Evolutionary conservation across 2,329 filamentous ascomycete species (phyloP).

Genomic region (Clonostachys chloroleuca): DNA sequence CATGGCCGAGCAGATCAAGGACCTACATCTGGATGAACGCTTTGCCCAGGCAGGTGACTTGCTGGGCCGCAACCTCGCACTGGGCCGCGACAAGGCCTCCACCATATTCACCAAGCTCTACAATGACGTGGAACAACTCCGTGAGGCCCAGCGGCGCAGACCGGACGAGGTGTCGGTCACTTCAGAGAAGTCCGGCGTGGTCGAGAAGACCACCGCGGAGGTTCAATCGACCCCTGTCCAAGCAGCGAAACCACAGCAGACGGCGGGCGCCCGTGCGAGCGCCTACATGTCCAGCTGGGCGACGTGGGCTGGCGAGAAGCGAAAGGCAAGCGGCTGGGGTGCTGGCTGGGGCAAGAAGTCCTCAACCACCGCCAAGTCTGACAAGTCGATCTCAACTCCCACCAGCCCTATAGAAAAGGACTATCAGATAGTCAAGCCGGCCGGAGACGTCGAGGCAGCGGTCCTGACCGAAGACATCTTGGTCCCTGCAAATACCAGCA

Average conservation of each 20-base stretch:
- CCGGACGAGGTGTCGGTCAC: constrained; percentile 23
- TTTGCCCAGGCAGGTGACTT: constrained; percentile 80
- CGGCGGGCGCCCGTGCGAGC: constrained; percentile 51
- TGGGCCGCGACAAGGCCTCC: constrained; percentile 82
- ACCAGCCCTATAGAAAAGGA: constrained; percentile 25
- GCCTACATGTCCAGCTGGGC: constrained; percentile 68
- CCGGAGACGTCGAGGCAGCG: constrained; percentile 2
- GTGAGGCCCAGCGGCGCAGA: constrained; percentile 38
- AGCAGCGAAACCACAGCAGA: constrained; percentile 30
- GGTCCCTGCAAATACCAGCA: no score
- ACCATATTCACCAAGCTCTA: constrained; percentile 85
- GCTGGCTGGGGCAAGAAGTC: constrained; percentile 29
- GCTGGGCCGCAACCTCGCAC: constrained; percentile 83
- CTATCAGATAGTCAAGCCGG: constrained; percentile 27
- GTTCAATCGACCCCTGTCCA: constrained; percentile 33
- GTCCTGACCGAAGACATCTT: no score
- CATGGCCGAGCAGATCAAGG: constrained; percentile 86
- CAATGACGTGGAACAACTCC: constrained; percentile 73
- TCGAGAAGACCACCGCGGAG: constrained; percentile 15
- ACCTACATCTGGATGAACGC: constrained; percentile 88
- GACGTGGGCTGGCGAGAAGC: constrained; percentile 70
- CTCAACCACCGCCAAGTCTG: constrained; percentile 16
- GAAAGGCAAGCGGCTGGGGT: constrained; percentile 48
- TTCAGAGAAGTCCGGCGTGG: constrained; percentile 5
- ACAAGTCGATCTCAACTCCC: constrained; percentile 18